Evolutionary conservation across 495 filamentous ascomycete species (phyloP).

Genomic region (Umbilicaria muhlenbergii): DNA sequence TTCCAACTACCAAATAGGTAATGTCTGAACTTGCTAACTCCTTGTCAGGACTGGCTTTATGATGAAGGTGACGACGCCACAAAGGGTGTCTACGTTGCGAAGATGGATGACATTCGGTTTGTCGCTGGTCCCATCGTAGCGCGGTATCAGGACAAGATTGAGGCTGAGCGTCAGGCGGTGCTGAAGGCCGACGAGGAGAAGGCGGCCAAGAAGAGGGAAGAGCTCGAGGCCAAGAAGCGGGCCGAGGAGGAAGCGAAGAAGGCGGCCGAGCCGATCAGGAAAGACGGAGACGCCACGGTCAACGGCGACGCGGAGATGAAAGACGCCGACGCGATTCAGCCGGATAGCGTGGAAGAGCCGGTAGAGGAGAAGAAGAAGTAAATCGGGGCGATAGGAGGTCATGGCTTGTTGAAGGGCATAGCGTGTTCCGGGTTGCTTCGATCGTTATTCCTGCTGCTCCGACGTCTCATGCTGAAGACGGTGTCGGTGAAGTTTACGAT

Average conservation of each 20-base stretch:
- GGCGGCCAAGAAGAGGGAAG: slow-evolving; percentile 62
- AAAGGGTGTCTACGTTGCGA: slow-evolving; percentile 82
- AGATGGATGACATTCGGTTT: slow-evolving; percentile 90
- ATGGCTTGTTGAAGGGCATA: too few species aligned
- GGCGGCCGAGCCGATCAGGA: slow-evolving; percentile 29
- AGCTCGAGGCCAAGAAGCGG: slow-evolving; percentile 47
- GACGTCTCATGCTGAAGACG: too few species aligned
- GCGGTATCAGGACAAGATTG: slow-evolving; percentile 85
- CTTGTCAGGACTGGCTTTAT: slow-evolving; percentile 83
- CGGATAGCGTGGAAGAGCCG: slow-evolving; percentile 28
- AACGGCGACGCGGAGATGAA: slow-evolving; percentile 40
- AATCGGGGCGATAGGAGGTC: not conserved
- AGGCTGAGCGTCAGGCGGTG: slow-evolving; percentile 69
- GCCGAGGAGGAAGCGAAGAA: slow-evolving; percentile 36
- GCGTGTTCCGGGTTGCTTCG: too few species aligned
- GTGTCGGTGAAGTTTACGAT: too few species aligned
- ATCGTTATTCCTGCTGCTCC: too few species aligned
- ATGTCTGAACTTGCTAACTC: slow-evolving; percentile 5
- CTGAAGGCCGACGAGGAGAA: slow-evolving; percentile 68
- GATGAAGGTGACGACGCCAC: slow-evolving; percentile 92
- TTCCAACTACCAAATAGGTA: not conserved
- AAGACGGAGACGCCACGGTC: slow-evolving; percentile 22
- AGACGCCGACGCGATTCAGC: slow-evolving; percentile 28
- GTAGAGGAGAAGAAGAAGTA: slow-evolving; percentile 10
- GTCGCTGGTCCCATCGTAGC: slow-evolving; percentile 84